A percentile compares a stretch with the other conserved stretches of the same genome.
These are phyloP conservation scores for Lophiotrema nucula DNA, from an alignment of 495 filamentous ascomycete genomes.

Conservation along the genomic window DNA sequence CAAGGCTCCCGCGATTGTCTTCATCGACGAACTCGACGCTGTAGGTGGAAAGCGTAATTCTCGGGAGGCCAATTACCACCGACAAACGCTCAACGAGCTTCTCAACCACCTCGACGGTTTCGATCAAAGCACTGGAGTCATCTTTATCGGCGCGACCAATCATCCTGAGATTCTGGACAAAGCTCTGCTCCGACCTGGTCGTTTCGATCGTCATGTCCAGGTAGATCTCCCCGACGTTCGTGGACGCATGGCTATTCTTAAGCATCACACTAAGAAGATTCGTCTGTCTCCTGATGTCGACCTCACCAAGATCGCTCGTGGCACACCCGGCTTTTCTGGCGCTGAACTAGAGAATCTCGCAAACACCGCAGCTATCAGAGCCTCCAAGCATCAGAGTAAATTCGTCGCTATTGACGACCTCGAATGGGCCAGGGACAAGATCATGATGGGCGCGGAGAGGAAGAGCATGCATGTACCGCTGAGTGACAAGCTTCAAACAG, in stretches of 20 bases:
- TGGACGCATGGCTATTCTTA: constrained; percentile 85
- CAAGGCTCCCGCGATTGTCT: constrained; percentile 94
- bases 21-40: constrained; percentile 97
- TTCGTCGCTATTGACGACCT: constrained; percentile 77
- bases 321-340: constrained; percentile 88
- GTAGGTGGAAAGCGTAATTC: constrained; percentile 93
- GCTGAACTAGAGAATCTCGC: constrained; percentile 95
- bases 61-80: constrained; percentile 90
- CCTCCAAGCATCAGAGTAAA: constrained; percentile 71
- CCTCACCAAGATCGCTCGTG: constrained; percentile 73
- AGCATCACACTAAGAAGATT: constrained; percentile 87
- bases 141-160: constrained; percentile 94
- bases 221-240: constrained; percentile 94
- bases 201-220: constrained; percentile 87
- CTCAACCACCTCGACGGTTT: constrained; percentile 98
- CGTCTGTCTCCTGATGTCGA: constrained; percentile 77
- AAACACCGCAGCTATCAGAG: constrained; percentile 92
- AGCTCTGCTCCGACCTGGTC: constrained; percentile 87
- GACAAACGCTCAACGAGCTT: constrained; percentile 95
- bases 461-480: constrained; percentile 82
- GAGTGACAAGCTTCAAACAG: constrained; percentile 84
- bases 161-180: constrained; percentile 93
- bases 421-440: constrained; percentile 97
- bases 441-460: constrained; percentile 94
- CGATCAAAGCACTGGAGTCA: constrained; percentile 87